These are phyloP conservation scores for Tetrapisispora nanseiensis DNA, from an alignment of 805 yeast species.

Conservation along the genomic window DNA sequence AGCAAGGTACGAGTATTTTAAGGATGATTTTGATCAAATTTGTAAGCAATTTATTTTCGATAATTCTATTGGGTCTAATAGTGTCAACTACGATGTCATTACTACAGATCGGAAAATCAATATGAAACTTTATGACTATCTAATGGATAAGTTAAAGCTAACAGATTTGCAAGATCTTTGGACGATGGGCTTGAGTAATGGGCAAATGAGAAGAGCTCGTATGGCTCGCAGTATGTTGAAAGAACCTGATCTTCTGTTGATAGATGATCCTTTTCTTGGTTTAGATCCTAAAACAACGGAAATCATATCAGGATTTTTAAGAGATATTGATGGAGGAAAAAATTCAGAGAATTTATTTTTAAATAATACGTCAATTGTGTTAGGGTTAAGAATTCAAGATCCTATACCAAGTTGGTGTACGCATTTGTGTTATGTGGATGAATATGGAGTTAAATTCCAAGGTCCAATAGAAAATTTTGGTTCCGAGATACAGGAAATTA, in stretches of 20 bases:
- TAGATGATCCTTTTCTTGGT: slow-evolving; percentile 92
- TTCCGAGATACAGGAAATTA: slow-evolving; percentile 14
- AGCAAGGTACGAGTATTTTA: slow-evolving; percentile 80
- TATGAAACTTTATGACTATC: slow-evolving; percentile 29
- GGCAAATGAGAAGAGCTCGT: slow-evolving; percentile 86
- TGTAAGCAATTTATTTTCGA: slow-evolving; percentile 52
- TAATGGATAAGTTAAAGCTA: slow-evolving; percentile 45
- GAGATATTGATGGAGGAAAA: slow-evolving; percentile 12
- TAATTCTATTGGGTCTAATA: slow-evolving; percentile 35
- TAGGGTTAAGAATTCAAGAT: slow-evolving; percentile 76
- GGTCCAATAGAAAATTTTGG: slow-evolving; percentile 35
- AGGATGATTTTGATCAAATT: slow-evolving; percentile 74
- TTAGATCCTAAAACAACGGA: slow-evolving; percentile 66
- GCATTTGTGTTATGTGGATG: slow-evolving; percentile 52
- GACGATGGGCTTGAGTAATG: slow-evolving; percentile 84
- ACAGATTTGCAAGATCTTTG: slow-evolving; percentile 55
- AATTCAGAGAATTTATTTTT: not conserved
- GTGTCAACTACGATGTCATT: slow-evolving; percentile 30
- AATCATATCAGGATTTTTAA: slow-evolving; percentile 39
- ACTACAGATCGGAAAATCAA: slow-evolving; percentile 25
- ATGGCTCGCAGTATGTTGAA: slow-evolving; percentile 64
- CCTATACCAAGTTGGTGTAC: slow-evolving; percentile 70
- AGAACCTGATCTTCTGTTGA: slow-evolving; percentile 53
- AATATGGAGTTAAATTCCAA: slow-evolving; percentile 38
- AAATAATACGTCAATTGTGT: slow-evolving; percentile 37